Percentiles rank a stretch among this genome's conserved stretches.
Evolutionary conservation across 306 rosid species (phyloP).

Genomic region (Geum urbanum): DNA sequence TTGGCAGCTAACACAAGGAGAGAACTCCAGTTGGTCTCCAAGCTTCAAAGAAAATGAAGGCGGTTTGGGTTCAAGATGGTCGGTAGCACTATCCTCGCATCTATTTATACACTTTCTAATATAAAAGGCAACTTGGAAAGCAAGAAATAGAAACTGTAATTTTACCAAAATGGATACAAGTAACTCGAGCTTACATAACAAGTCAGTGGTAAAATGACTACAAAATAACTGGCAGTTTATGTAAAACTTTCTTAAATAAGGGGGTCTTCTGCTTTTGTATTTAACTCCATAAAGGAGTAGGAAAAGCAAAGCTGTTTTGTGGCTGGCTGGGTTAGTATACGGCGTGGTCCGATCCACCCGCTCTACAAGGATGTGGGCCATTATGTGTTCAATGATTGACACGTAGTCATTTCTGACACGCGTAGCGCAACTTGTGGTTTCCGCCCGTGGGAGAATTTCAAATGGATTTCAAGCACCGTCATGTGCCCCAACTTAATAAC

Average conservation of each 20-base stretch:
- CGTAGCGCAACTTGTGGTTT: constrained; percentile 15
- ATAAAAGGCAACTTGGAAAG: constrained; percentile 4
- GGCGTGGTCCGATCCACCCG: constrained; percentile 17
- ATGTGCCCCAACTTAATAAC: constrained; percentile 25
- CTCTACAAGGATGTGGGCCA: not conserved
- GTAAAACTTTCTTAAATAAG: not conserved
- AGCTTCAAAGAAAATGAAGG: not conserved
- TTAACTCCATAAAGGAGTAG: not conserved
- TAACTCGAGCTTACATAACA: not conserved
- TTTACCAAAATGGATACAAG: constrained; percentile 1
- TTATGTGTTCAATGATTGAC: too few species aligned
- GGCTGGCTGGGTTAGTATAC: not conserved
- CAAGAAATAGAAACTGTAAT: constrained; percentile 2
- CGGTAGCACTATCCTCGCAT: not conserved
- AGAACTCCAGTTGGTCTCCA: constrained; percentile 11
- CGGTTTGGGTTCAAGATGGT: not conserved
- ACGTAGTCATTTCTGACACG: constrained; percentile 16
- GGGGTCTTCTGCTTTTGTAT: constrained; percentile 5
- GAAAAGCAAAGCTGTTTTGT: constrained; percentile 11
- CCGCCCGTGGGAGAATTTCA: not conserved
- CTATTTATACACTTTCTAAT: not conserved
- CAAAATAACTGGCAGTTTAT: constrained; percentile 1
- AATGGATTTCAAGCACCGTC: constrained; percentile 35
- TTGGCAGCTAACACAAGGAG: not conserved
- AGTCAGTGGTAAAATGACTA: too few species aligned